Base-by-base conservation (phyloP, 371 early-diverging fungal genomes). In the Mucor circinelloides region DNA sequence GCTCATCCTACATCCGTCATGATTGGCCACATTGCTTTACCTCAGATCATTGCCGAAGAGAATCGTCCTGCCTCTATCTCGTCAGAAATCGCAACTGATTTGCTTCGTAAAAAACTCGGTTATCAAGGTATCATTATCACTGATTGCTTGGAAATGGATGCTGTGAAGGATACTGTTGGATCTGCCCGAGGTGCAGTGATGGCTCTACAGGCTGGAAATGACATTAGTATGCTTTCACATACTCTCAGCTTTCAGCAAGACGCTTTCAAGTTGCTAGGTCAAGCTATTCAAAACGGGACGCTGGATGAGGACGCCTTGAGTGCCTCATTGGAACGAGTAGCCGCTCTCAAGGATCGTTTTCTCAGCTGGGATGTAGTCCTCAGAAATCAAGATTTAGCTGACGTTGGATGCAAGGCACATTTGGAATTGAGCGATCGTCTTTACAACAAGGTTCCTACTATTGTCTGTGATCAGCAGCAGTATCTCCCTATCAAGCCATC, bases 71-170 rank as follows among this genome's bases (percentile, higher is more conserved):
- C 86, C 0, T 75, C 79, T 63, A 61, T 85, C 21, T 63, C 84
- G 0, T 64, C 69, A 25, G 77, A 77, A 54, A 67, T 85, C 21
- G 80, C 71, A 6, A 67, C 63, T 9, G 77, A 73, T 57, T 30
- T 85, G 27, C 50, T 85, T 38, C 73, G 83, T 38, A 28, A 67
- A 19, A 32, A 66, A 2, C 44, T 84, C 13, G 70, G 73, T 2
- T 85, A 82, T 60, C n/a, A 75, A 9, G 86, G 86, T n/a, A 38
- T 85, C 0, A 69, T 80, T 21, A 73, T 82, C 19, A 82, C 86
- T 1, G 86, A 85, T 63, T 83, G 84, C 40, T 61, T 82, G 32
- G 84, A 84, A 57, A 84, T 85, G 84, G 82, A 83, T 21, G 84
- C 86, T 31, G 68, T 85, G 36, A 79, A 79, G 58, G 77, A 77